Evolutionary conservation across 2,329 filamentous ascomycete species (phyloP).

Genomic region (Nigrospora osmanthi): DNA sequence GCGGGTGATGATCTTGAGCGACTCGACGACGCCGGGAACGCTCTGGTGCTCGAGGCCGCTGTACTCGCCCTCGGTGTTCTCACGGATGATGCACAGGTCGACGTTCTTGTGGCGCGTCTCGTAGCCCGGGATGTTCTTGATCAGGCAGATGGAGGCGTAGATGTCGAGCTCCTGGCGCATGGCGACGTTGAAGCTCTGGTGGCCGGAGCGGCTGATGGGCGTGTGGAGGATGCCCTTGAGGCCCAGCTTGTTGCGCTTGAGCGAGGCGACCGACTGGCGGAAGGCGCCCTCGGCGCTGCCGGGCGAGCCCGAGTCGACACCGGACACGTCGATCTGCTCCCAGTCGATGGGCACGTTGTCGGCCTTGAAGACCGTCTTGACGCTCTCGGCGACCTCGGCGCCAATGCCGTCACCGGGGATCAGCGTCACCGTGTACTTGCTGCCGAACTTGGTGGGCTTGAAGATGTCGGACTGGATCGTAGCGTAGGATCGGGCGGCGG

Average conservation of each 20-base stretch:
- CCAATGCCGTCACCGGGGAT: constrained; percentile 99
- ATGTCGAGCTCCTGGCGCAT: constrained; percentile 99
- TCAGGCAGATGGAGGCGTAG: constrained; percentile 93
- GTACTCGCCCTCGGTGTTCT: constrained; percentile 99
- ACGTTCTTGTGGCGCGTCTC: constrained; percentile 94
- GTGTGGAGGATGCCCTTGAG: constrained; percentile 99
- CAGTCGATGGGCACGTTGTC: constrained; percentile 98
- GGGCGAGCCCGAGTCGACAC: constrained; percentile 69
- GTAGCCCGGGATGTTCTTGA: constrained; percentile 99
- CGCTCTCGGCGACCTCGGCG: constrained; percentile 93
- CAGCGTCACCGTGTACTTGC: constrained; percentile 98
- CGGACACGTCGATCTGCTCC: constrained; percentile 96
- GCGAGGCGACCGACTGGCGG: constrained; percentile 87
- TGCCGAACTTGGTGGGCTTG: constrained; percentile 97
- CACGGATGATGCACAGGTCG: constrained; percentile 98
- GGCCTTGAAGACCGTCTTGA: constrained; percentile 99
- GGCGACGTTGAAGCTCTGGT: constrained; percentile 99
- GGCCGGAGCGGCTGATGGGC: constrained; percentile 89
- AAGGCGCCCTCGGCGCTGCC: constrained; percentile 93
- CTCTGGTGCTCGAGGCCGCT: constrained; percentile 98
- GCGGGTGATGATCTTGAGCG: constrained; percentile 98
- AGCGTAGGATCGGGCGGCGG: constrained; percentile 54
- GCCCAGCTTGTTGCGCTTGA: constrained; percentile 97
- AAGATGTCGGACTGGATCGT: constrained; percentile 93
- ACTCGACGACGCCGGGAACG: constrained; percentile 92